These are phyloP conservation scores for Moringa oleifera DNA, from an alignment of 345 rosid genomes.

Conservation along the genomic window DNA sequence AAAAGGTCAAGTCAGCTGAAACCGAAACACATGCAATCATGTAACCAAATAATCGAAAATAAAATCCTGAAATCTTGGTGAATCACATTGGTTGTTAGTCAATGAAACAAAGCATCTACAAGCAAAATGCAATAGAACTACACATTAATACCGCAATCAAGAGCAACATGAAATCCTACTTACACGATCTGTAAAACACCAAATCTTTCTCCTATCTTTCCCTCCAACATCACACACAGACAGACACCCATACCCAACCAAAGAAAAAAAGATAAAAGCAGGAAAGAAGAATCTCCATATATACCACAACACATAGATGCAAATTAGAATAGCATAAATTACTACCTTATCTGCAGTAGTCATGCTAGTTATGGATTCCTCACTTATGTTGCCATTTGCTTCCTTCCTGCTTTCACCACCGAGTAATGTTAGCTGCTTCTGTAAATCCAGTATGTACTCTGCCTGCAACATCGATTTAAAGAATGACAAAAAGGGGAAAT, in stretches of 20 bases:
- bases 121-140: not conserved
- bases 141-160: not conserved
- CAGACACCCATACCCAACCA: no score
- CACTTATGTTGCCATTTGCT: slow-evolving; percentile 49
- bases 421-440: slow-evolving; percentile 82
- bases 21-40: not conserved
- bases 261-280: no score
- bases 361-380: slow-evolving; percentile 56
- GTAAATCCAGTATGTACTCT: slow-evolving; percentile 72
- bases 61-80: not conserved
- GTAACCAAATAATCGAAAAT: not conserved
- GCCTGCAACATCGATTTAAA: slow-evolving; percentile 45
- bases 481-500: not conserved
- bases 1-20: no score
- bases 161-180: not conserved
- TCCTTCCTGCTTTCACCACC: slow-evolving; percentile 69
- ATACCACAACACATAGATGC: not conserved
- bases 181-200: no score
- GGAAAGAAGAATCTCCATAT: no score
- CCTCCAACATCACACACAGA: no score
- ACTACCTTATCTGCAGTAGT: slow-evolving; percentile 75
- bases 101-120: not conserved
- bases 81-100: not conserved
- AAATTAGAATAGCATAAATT: slow-evolving; percentile 1
- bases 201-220: no score